Base-by-base conservation (phyloP, 2,329 filamentous ascomycete genomes). In the Cladosporium sp. region DNA sequence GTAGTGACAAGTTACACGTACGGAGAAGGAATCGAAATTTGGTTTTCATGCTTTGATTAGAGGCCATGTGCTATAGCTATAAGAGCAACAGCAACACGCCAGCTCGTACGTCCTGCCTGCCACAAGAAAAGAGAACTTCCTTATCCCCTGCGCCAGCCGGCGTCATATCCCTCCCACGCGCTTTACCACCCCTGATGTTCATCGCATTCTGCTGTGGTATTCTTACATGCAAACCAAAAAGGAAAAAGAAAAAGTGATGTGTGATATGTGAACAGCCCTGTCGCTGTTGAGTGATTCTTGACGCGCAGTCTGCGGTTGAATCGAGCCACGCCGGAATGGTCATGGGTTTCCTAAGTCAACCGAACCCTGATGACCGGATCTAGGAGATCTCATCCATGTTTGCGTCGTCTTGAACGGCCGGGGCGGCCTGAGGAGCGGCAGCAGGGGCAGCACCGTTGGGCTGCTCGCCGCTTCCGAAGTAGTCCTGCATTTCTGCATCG, bases 401-500 rank as follows among this genome's bases (percentile, higher is more conserved):
- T 18, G 69, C 74, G 53, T 71, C 73, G 55, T 73, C 73, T 33
- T 75, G 71, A 49, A 71, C 67, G 38, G 72, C 66, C 48, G 72
- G 61, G 52, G 77, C 69, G 50, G 73, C 76, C 45, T 72, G 68
- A 35, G 72, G 71, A 54, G 73, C 72, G 53, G 72, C 75, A 38
- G 69, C 67, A 4, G 72, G 66, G 50, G 73, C 72, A 53, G 67
- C 70, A 11, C 67, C 69, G 46, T 72, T 67, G 30, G 62, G 62
- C n/a, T n/a, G n/a, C 20, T 60, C 57, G 42, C 65, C 72, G 25
- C 68, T 67, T 47, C 78, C 82, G 67, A 94, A 97, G 75, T 98
- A 98, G 70, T 97, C 93, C 16, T 83, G 84, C 93, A 98, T 98
- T 70, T 98, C 93, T 4, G 88, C 90, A 68, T 98, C 93, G 20